Base-by-base conservation (phyloP, 1,284 basidiomycete genomes). In the Hymenochaete sp. region DNA sequence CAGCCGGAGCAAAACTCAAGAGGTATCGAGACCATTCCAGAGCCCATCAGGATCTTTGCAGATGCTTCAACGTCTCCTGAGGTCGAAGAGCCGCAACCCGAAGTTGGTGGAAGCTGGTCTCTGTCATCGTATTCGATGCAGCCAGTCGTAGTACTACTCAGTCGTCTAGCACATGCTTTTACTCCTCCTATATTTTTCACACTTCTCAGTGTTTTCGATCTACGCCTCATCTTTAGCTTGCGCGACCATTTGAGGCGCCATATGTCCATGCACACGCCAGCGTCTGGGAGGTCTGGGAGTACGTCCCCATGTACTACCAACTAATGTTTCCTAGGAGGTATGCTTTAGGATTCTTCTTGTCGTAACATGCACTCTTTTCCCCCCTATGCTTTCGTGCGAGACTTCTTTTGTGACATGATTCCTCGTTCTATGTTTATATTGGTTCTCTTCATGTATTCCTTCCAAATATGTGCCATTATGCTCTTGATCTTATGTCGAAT, bases 101-200 rank as follows among this genome's bases (percentile, higher is more conserved):
- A 32, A 16, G 31, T 28, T 14, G 21, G 14, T 19, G 32, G 26
- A 26, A 8, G 38, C 21, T 19, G 33, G 16, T 14, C 39, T 11
- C n/a, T 29, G 18, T n/a, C 38, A 9, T 11, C 25, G 21, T 44
- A 44, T 16, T 42, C 40, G 14, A n/a, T 50, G 24, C 28, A 28
- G 27, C 44, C 38, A 9, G 18, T 44, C 9, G 16, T 25, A 22
- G 44, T 14, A 16, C 46, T 41, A 21, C 11, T 50, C 14, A 41
- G 39, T 10, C 38, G 43, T 16, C 42, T 46, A 26, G 5, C 46
- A 14, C 45, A 38, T 16, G 45, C 49, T 13, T 24, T 51, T 24
- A 39, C 49, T n/a, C 49, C 49, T 5, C 49, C 49, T 28, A 47
- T 51, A 28, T 24, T 51, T 7, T 38, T 51, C 14, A 45, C 40